phyloP scores from a whole-genome alignment of 2,329 filamentous ascomycete species.

The Microdochium bolleyi region DNA sequence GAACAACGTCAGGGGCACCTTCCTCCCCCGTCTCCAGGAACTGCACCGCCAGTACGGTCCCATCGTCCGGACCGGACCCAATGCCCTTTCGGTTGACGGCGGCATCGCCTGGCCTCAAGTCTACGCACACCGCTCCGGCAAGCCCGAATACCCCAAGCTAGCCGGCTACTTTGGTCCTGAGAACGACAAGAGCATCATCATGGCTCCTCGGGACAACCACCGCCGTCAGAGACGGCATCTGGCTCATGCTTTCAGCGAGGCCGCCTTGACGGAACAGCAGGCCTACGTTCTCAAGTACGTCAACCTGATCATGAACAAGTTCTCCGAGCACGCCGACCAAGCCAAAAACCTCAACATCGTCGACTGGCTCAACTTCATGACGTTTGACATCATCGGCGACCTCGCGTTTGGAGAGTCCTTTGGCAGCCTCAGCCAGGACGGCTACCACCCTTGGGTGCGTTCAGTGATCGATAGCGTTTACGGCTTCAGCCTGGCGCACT shows the following conservation, averaged over 20 bases:
- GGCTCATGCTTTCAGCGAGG: constrained; percentile 32
- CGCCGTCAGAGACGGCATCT: constrained; percentile 33
- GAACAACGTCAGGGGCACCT: background rate
- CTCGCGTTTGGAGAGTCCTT: background rate
- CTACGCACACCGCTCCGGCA: background rate
- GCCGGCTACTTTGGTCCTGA: background rate
- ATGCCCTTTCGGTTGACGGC: background rate
- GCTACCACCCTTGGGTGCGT: constrained; percentile 17
- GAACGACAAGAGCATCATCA: background rate
- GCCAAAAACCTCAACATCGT: background rate
- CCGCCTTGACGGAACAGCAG: background rate
- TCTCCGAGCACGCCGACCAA: background rate
- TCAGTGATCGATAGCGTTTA: background rate
- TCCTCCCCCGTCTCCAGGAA: background rate
- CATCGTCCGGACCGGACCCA: background rate
- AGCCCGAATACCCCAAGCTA: background rate
- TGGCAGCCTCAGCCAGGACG: constrained; percentile 19
- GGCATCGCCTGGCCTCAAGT: background rate
- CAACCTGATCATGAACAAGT: background rate
- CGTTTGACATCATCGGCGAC: background rate
- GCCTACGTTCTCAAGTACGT: background rate
- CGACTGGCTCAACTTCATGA: background rate
- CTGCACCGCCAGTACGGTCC: background rate
- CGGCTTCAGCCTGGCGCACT: background rate
- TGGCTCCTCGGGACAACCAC: constrained; percentile 11